phyloP scores from a whole-genome alignment of 768 basidiomycete genomes.

The Rhodotorula paludigena region DNA sequence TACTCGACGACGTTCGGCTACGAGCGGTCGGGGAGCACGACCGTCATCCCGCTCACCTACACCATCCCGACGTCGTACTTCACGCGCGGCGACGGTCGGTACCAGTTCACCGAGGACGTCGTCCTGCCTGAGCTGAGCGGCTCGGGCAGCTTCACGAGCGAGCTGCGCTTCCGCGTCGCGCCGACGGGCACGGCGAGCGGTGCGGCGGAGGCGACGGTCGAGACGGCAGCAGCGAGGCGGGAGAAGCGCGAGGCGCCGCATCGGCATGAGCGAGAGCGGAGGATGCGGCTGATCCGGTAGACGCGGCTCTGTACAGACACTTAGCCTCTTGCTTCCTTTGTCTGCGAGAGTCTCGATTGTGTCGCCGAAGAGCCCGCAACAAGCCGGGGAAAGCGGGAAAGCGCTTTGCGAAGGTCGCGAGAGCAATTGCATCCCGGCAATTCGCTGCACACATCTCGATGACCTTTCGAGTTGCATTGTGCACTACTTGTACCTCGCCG shows the following conservation, averaged over 20 bases:
- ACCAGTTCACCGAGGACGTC: constrained; percentile 36
- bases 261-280: too few species aligned
- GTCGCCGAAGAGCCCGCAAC: too few species aligned
- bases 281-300: too few species aligned
- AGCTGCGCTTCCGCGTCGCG: constrained; percentile 28
- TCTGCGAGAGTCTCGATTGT: too few species aligned
- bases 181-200: not conserved
- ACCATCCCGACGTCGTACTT: constrained; percentile 27
- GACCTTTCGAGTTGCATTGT: too few species aligned
- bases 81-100: constrained; percentile 23
- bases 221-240: not conserved
- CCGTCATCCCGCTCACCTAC: constrained; percentile 32
- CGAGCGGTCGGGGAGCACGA: constrained; percentile 13
- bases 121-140: constrained; percentile 6
- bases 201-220: not conserved
- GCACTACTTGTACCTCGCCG: too few species aligned
- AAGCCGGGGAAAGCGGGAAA: too few species aligned
- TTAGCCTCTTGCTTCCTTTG: too few species aligned
- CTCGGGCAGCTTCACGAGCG: constrained; percentile 21
- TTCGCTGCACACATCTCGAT: too few species aligned
- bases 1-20: constrained; percentile 26
- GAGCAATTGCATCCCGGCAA: too few species aligned
- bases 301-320: too few species aligned
- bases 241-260: not conserved
- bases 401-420: too few species aligned